These are phyloP conservation scores for Theobroma cacao DNA, from an alignment of 345 rosid genomes.

Conservation along the genomic window DNA sequence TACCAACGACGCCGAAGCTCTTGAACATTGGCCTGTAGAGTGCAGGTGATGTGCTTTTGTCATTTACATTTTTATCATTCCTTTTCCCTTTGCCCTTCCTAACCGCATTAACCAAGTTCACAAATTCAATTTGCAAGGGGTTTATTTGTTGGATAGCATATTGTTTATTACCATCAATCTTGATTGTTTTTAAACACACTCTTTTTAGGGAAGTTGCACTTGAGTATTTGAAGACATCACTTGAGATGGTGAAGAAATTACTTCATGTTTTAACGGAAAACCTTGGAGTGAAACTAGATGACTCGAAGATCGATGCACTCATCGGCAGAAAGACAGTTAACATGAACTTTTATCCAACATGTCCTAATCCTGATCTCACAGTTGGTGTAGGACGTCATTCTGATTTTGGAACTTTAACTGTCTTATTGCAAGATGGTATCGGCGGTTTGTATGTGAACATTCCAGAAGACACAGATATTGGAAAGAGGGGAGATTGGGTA, in stretches of 20 bases:
- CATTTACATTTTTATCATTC: too few species aligned
- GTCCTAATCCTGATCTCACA: conserved; percentile 57
- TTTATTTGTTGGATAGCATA: too few species aligned
- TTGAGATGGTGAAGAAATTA: conserved; percentile 37
- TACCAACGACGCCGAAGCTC: conserved; percentile 50
- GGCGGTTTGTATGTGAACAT: conserved; percentile 57
- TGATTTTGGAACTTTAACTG: conserved; percentile 50
- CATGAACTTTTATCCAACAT: conserved; percentile 59
- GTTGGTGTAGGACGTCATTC: conserved; percentile 63
- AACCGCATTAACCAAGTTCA: too few species aligned
- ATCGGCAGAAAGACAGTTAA: conserved; percentile 46
- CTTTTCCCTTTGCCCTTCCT: too few species aligned
- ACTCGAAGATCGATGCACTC: conserved; percentile 34
- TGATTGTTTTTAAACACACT: background rate
- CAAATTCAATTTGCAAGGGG: too few species aligned
- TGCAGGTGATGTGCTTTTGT: conserved; percentile 34
- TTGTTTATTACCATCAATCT: too few species aligned
- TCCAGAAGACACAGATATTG: conserved; percentile 6
- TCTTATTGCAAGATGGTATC: conserved; percentile 56
- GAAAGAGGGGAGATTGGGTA: conserved; percentile 25
- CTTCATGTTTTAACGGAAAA: conserved; percentile 36
- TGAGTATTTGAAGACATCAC: conserved; percentile 40
- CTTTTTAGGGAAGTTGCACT: conserved; percentile 39
- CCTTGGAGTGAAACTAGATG: conserved; percentile 39
- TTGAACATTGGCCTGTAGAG: conserved; percentile 47